Conservation (phyloP, 768 basidiomycete species). For the Leccinum uliginosum region DNA sequence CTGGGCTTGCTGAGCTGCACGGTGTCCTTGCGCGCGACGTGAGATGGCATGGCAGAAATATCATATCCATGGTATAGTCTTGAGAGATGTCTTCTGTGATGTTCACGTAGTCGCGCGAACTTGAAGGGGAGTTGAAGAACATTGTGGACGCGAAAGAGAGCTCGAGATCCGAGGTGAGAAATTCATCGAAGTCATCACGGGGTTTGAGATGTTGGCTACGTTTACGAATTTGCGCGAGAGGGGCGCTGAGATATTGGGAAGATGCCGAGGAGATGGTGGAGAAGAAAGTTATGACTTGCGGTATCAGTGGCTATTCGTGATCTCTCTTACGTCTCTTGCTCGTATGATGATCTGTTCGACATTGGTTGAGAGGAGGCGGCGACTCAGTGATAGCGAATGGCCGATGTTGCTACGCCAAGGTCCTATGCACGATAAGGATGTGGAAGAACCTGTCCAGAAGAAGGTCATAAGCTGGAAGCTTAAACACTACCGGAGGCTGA, state of each 20-base stretch:
- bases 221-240: slow-evolving; percentile 42
- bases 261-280: slow-evolving; percentile 36
- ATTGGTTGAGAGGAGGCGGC: too few species aligned
- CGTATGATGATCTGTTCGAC: slow-evolving; percentile 33
- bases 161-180: slow-evolving; percentile 73
- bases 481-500: too few species aligned
- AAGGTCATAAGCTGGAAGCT: too few species aligned
- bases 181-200: slow-evolving; percentile 58
- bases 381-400: too few species aligned
- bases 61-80: slow-evolving; percentile 72
- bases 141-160: slow-evolving; percentile 79
- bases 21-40: slow-evolving; percentile 23
- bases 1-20: slow-evolving; percentile 28
- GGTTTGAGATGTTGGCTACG: slow-evolving; percentile 40
- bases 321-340: slow-evolving; percentile 46
- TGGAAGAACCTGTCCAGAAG: too few species aligned
- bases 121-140: slow-evolving; percentile 69
- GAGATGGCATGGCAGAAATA: slow-evolving; percentile 54
- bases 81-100: slow-evolving; percentile 47
- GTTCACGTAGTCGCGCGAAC: slow-evolving; percentile 35
- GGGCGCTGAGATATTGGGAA: slow-evolving; percentile 32
- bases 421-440: too few species aligned
- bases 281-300: slow-evolving; percentile 54
- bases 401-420: too few species aligned
- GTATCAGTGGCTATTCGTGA: slow-evolving; percentile 22